Evolutionary conservation across 306 rosid genomes (phyloP), one percentile per base, ranked within the genome.

Genomic region (Lathyrus tuberosus): DNA sequence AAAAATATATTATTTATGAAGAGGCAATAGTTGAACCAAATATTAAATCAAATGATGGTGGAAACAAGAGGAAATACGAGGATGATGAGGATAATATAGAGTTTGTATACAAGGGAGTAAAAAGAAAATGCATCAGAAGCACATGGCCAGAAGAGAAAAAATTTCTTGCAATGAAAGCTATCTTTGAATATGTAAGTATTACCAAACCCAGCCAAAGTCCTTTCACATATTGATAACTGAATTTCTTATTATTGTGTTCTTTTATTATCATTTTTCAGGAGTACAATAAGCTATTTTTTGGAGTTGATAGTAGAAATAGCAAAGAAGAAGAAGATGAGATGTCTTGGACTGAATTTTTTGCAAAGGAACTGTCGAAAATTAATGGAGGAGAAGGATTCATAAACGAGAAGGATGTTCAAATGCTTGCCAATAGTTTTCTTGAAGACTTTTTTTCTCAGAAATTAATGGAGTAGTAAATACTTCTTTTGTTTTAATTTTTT

Each of bases 401-500:
- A n/a, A 3, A 9, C 46, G 56, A 75, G 4, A 15, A 67, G 49
- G 63, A 67, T 0, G 5, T 35, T n/a, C 15, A 3, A 1, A 33
- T 75, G 69, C 2, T 67, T 67, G 53, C 74, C 11, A 67, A 67
- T 8, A 6, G 10, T 37, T 26, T 26, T 26, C 0, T 26, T 26
- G 4, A 26, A 26, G 30, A 26, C 30, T 26, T 3, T 26, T 26
- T 26, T 26, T 26, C 30, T 26, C 4, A 2, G 30, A 26, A 26
- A 26, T 26, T 20, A 20, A 20, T 20, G 22, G 22, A 20, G 22
- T 20, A 20, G 22, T 20, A 20, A 20, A 20, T 20, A 20, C 22
- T 20, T 20, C 22, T 20, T 20, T 20, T 20, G 22, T 20, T 20
- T 20, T 20, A 20, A 0, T 20, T 20, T 20, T 20, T 20, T 20